Evolutionary conservation across 192 early-diverging fungal species (phyloP), one percentile per base, ranked within the genome.

Genomic region (Borealophlyctis nickersoniae): DNA sequence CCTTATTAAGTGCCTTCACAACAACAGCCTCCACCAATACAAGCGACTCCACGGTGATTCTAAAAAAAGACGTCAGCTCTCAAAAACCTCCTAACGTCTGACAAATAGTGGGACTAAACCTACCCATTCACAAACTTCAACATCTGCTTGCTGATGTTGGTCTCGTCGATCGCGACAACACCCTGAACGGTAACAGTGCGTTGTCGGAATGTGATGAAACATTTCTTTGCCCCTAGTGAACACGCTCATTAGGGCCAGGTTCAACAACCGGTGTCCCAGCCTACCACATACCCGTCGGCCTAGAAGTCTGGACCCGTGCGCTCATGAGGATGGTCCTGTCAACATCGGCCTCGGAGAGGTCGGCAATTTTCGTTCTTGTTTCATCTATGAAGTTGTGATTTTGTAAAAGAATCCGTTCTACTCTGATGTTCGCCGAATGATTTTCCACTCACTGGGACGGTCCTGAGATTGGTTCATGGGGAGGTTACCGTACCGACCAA

Each of bases 191-290:
- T 99, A 36, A 79, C 78, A 32, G 84, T 85, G 51, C 82, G 78
- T 74, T 98, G 93, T 54, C 97, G 89, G 60, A 99, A 77, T 28
- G 88, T 88, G 60, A 99, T 75, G 77, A 99, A 99, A 69, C 88
- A 89, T 80, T 91, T 87, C 74, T 94, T 94, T 65, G 75, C 73
- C 30, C 88, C 86, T 87, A n/a, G 60, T n/a, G 27, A 52, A 24
- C 45, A 61, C 24, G 13, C 1, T n/a, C 13, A 22, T 1, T 0
- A 2, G 36, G 7, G 13, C 34, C 22, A 51, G 36, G 14, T 28
- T 52, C 13, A 22, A 19, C 26, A 45, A 45, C 19, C 19, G 39
- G 24, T 50, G 16, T 27, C 9, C 1, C 26, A 26, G n/a, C n/a
- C n/a, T n/a, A n/a, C 36, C 62, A 73, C 78, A 39, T 77, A 79